phyloP scores from a whole-genome alignment of 306 rosid species.

The Abrus precatorius region DNA sequence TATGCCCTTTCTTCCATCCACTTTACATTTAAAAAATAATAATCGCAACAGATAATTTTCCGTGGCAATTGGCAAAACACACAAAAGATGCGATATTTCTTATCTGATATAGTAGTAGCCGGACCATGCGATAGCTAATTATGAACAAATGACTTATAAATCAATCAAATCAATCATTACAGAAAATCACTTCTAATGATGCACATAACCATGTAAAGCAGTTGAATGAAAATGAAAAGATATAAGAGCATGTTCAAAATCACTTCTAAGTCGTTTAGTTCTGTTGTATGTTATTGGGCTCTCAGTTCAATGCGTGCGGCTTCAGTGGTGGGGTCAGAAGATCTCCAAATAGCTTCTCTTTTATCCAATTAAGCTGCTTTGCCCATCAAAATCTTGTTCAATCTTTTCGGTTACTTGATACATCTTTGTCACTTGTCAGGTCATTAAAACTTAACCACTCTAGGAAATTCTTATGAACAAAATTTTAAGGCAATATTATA shows the following conservation, averaged over 20 bases:
- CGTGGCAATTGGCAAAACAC: constrained; percentile 25
- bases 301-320: constrained; percentile 30
- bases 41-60: too few species aligned
- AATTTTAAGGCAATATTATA: too few species aligned
- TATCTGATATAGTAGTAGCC: constrained; percentile 3
- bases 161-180: constrained; percentile 22
- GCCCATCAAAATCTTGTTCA: constrained; percentile 71
- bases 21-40: too few species aligned
- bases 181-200: background rate
- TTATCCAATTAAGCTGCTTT: constrained; percentile 42
- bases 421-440: constrained; percentile 64
- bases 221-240: constrained; percentile 30
- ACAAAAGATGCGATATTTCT: constrained; percentile 10
- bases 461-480: background rate
- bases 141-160: background rate
- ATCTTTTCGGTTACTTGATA: constrained; percentile 56
- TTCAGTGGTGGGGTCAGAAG: constrained; percentile 59
- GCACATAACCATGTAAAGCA: constrained; percentile 5
- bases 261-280: constrained; percentile 31
- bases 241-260: background rate
- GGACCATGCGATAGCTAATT: background rate
- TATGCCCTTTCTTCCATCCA: too few species aligned
- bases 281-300: constrained; percentile 48
- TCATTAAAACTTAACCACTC: constrained; percentile 55
- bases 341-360: constrained; percentile 59